Percentiles rank a stretch among this genome's conserved stretches.
Conservation (phyloP, 1,284 basidiomycete species). For the Ustilago nuda region DNA sequence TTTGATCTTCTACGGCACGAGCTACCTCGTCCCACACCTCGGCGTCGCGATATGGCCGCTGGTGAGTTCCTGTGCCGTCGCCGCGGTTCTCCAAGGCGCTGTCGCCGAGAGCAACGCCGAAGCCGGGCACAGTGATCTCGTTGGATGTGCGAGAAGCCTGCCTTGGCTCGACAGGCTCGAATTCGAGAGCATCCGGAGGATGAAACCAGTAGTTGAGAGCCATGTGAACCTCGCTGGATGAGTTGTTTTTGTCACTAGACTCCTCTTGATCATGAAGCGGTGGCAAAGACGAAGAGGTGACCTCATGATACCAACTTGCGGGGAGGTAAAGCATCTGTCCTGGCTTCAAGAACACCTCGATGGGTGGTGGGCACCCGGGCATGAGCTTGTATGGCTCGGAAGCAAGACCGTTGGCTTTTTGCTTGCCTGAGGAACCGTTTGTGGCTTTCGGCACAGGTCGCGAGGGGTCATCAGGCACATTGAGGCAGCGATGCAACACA, state of each 20-base stretch:
- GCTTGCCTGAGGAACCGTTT: conserved; percentile 2
- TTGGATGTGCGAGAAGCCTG: conserved; percentile 17
- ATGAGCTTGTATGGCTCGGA: conserved; percentile 19
- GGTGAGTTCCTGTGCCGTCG: conserved; percentile 29
- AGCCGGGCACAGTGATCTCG: conserved; percentile 16
- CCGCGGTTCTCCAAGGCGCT: conserved; percentile 30
- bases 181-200: conserved; percentile 59
- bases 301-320: conserved; percentile 68
- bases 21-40: conserved; percentile 64
- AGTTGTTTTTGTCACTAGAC: neutral
- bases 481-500: conserved; percentile 56
- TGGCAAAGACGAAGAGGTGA: conserved; percentile 56
- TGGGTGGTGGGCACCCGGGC: conserved; percentile 58
- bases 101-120: conserved; percentile 33
- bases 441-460: conserved; percentile 2
- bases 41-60: conserved; percentile 58
- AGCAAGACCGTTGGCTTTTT: conserved; percentile 14
- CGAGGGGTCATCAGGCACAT: conserved; percentile 40
- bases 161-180: conserved; percentile 32
- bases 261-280: conserved; percentile 14
- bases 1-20: conserved; percentile 32
- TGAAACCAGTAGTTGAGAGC: conserved; percentile 69
- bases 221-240: conserved; percentile 57
- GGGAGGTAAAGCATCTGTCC: conserved; percentile 69
- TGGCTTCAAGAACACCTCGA: conserved; percentile 60